phyloP scores from a whole-genome alignment of 148 eudicot genomes.

The Cornus kousa region DNA sequence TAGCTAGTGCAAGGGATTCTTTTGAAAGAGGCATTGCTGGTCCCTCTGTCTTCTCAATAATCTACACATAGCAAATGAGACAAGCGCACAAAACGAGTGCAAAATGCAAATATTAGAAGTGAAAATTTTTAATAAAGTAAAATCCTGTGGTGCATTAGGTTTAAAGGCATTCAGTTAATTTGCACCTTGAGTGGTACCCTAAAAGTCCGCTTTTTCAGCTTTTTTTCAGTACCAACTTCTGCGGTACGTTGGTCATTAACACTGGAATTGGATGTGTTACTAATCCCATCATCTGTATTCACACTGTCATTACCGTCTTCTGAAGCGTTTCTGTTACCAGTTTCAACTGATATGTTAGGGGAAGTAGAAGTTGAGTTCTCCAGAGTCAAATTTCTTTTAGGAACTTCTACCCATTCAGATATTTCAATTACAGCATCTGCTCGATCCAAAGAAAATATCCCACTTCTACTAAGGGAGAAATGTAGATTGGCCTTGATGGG shows the following conservation, averaged over 20 bases:
- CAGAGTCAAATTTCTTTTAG: conserved; percentile 67
- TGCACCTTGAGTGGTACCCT: conserved; percentile 83
- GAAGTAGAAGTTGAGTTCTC: conserved; percentile 72
- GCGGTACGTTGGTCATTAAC: conserved; percentile 41
- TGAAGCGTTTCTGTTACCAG: conserved; percentile 38
- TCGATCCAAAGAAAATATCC: conserved; percentile 73
- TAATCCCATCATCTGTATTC: conserved; percentile 34
- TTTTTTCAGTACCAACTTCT: conserved; percentile 64
- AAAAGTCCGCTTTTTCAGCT: conserved; percentile 84
- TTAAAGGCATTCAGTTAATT: not conserved
- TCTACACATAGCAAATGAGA: conserved; percentile 38
- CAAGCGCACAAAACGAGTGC: conserved; percentile 4
- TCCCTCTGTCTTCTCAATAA: conserved; percentile 73
- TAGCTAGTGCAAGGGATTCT: conserved; percentile 65
- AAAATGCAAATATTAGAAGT: not conserved
- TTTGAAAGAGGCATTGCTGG: conserved; percentile 61
- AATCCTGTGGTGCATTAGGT: not conserved
- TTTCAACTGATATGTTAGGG: conserved; percentile 51
- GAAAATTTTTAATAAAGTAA: not conserved
- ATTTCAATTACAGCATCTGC: conserved; percentile 91
- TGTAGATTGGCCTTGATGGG: conserved; percentile 94
- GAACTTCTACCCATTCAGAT: conserved; percentile 96
- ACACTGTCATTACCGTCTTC: conserved; percentile 46
- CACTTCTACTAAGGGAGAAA: conserved; percentile 89
- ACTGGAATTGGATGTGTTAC: conserved; percentile 37